A percentile compares a stretch with the other conserved stretches of the same genome.
phyloP scores from a whole-genome alignment of 2,329 filamentous ascomycete species.

The Colletotrichum musae region DNA sequence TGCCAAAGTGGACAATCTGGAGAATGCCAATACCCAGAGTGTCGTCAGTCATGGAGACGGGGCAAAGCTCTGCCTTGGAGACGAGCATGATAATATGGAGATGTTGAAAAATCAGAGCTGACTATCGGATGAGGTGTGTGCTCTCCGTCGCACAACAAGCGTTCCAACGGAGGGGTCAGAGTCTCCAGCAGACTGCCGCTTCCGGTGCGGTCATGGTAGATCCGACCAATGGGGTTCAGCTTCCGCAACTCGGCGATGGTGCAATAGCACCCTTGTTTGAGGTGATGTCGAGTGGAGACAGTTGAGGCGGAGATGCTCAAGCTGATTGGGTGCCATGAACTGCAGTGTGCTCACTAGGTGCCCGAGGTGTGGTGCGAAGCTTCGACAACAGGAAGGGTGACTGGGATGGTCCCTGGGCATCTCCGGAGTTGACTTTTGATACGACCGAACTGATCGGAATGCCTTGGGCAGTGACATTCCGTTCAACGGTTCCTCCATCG shows the following conservation, averaged over 20 bases:
- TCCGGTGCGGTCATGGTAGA: slow-evolving; percentile 7
- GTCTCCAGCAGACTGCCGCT: slow-evolving; percentile 35
- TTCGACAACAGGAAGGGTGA: slow-evolving; percentile 5
- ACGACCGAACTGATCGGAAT: slow-evolving; percentile 16
- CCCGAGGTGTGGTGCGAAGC: slow-evolving; percentile 26
- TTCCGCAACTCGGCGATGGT: slow-evolving; percentile 41
- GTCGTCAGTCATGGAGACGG: slow-evolving; percentile 36
- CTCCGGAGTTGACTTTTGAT: slow-evolving; percentile 1
- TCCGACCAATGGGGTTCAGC: slow-evolving; percentile 37
- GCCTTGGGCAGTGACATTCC: background rate
- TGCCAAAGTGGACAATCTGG: slow-evolving; percentile 16
- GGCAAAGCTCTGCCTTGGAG: slow-evolving; percentile 30
- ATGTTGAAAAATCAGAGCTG: slow-evolving; percentile 39
- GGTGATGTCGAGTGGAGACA: slow-evolving; percentile 34
- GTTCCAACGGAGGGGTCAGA: slow-evolving; percentile 21
- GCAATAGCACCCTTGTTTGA: slow-evolving; percentile 42
- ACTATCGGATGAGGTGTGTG: slow-evolving; percentile 18
- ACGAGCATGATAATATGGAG: slow-evolving; percentile 29
- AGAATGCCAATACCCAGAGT: slow-evolving; percentile 27
- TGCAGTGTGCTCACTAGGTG: background rate
- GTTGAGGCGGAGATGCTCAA: slow-evolving; percentile 33
- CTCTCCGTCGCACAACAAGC: slow-evolving; percentile 24
- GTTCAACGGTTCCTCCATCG: slow-evolving; percentile 1
- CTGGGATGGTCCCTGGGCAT: slow-evolving; percentile 22
- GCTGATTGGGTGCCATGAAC: slow-evolving; percentile 24